Evolutionary conservation across 768 basidiomycete species (phyloP), one percentile per base, ranked within the genome.

Genomic region (Podaxis sp.): DNA sequence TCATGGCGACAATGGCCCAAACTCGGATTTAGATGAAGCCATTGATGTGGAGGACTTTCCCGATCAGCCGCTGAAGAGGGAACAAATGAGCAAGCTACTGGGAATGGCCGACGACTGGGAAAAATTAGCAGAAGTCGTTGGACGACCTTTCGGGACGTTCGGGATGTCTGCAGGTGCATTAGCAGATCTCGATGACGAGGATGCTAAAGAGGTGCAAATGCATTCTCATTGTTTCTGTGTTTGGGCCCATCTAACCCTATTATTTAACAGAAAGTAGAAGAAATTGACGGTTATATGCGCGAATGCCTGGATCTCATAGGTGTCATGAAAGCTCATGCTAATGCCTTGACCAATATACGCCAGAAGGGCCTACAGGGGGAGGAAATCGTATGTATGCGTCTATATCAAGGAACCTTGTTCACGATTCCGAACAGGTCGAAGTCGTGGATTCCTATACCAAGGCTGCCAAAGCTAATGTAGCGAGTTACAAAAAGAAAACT

Each of bases 271-370:
- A 78, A 80, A 38, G 70, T 92, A 24, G 74, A 73, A 19, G 80
- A 85, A 64, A 78, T 95, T 3, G 93, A 96, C 63, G 42, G 52
- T 22, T 77, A 88, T 53, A 89, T 94, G 84, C 87, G 82, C 68
- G 79, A 83, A 51, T 77, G 91, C 2, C 76, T 95, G 24, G 90
- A 93, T 68, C 79, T 89, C 13, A 79, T 84, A 52, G 75, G 81
- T 2, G 85, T 88, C 67, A 84, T 93, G 77, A 74, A 72, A 15
- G 74, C 79, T 3, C 87, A 93, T 66, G 81, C 82, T 61, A 66
- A 78, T 28, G 76, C 80, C 5, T 73, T 94, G 52, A 77, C 79
- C 33, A 80, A 79, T 7, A 74, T 94, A 6, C 76, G 87, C 42
- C 86, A 91, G 66, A 72, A 76, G 42, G 71, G 93, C 24, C 75